Conservation (phyloP, 768 basidiomycete genomes). For the Agaricus bisporus region DNA sequence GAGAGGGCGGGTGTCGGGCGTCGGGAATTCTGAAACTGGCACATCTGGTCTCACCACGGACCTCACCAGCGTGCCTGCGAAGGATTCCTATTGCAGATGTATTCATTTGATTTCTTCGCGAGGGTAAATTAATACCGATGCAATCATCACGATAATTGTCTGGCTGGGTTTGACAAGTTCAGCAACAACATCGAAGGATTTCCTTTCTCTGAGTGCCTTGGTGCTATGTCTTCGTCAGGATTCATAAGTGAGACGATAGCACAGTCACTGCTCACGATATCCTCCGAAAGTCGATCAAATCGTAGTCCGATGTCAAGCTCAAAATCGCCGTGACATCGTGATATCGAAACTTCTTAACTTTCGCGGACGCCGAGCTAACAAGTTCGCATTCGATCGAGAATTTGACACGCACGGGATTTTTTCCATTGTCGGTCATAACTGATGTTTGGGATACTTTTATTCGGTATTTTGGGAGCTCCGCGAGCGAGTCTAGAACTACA, state of each 20-base stretch:
- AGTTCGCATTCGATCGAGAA: slow-evolving; percentile 56
- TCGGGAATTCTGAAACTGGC: slow-evolving; percentile 51
- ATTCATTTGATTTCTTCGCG: neutral
- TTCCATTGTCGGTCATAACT: slow-evolving; percentile 37
- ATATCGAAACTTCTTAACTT: slow-evolving; percentile 34
- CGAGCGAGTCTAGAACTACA: slow-evolving; percentile 54
- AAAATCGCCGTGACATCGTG: slow-evolving; percentile 66
- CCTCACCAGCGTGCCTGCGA: slow-evolving; percentile 58
- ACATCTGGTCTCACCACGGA: slow-evolving; percentile 54
- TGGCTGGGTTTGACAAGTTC: slow-evolving; percentile 75
- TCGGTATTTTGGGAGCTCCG: slow-evolving; percentile 61
- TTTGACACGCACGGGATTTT: slow-evolving; percentile 49
- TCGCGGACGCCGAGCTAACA: slow-evolving; percentile 13
- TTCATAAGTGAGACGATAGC: neutral
- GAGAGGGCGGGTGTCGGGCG: slow-evolving; percentile 65
- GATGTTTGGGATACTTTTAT: slow-evolving; percentile 44
- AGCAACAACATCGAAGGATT: slow-evolving; percentile 54
- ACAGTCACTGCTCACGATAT: slow-evolving; percentile 49
- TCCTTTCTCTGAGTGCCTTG: slow-evolving; percentile 52
- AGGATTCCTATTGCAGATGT: slow-evolving; percentile 47
- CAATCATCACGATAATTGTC: slow-evolving; percentile 48
- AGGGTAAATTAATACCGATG: slow-evolving; percentile 42
- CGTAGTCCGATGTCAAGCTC: slow-evolving; percentile 68
- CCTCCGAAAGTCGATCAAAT: slow-evolving; percentile 74
- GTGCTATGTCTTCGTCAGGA: slow-evolving; percentile 40